Percentiles rank a stretch among this genome's conserved stretches.
Evolutionary conservation across 148 eudicot genomes (phyloP).

Genomic region (Salicornia ramosissima): DNA sequence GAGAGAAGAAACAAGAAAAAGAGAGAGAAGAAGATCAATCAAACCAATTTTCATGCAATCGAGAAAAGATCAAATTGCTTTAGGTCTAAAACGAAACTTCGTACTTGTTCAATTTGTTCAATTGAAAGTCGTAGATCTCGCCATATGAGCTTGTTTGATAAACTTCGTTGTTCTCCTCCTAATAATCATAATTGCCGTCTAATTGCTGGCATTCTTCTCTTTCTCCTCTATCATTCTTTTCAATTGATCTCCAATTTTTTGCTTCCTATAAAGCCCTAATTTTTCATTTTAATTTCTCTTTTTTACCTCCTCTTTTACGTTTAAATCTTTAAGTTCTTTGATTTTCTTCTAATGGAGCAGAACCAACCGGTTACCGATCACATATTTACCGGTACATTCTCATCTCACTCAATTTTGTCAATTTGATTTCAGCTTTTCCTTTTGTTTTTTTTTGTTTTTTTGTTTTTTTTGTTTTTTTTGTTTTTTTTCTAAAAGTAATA

Average conservation of each 20-base stretch:
- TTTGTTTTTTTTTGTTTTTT: not conserved
- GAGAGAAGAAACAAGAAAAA: not conserved
- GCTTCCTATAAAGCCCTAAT: slow-evolving; percentile 33
- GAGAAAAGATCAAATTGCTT: not conserved
- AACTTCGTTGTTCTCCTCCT: slow-evolving; percentile 28
- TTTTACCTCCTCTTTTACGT: not conserved
- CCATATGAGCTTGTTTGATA: slow-evolving; percentile 33
- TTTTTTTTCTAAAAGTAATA: not conserved
- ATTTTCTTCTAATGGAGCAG: slow-evolving; percentile 17
- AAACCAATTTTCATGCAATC: slow-evolving; percentile 1
- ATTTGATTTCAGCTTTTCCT: too few relatives aligned
- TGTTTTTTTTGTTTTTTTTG: not conserved
- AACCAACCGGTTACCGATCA: slow-evolving; percentile 19
- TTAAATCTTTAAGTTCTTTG: not conserved
- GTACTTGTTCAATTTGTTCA: not conserved
- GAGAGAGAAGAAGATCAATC: not conserved
- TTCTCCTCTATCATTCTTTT: slow-evolving; percentile 24
- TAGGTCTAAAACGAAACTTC: not conserved
- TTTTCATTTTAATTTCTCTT: not conserved
- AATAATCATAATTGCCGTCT: slow-evolving; percentile 34
- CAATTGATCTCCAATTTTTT: slow-evolving; percentile 29
- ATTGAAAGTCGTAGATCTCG: not conserved
- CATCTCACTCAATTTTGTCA: not conserved
- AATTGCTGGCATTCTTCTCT: slow-evolving; percentile 30
- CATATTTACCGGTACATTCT: slow-evolving; percentile 19